Percentiles rank a stretch among this genome's conserved stretches.
Evolutionary conservation across 805 yeast genomes (phyloP).

Genomic region (Kazachstania africana): DNA sequence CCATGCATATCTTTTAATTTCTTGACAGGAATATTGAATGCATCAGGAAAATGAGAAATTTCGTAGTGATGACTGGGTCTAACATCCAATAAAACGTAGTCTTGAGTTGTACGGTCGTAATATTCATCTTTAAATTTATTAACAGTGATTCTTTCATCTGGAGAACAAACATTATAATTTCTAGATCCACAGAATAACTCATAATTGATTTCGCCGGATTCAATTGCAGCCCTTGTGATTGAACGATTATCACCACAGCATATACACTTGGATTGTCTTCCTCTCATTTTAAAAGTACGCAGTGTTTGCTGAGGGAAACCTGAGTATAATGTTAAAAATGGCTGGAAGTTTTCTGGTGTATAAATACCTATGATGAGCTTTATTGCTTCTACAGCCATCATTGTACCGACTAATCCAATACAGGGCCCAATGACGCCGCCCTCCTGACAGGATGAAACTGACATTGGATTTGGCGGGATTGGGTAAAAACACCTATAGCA

Average conservation of each 20-base stretch:
- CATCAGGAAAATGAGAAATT: conserved; percentile 47
- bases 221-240: conserved; percentile 38
- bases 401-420: conserved; percentile 81
- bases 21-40: conserved; percentile 55
- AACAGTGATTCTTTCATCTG: conserved; percentile 37
- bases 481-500: conserved; percentile 94
- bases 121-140: conserved; percentile 25
- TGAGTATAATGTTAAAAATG: conserved; percentile 56
- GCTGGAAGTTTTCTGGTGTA: conserved; percentile 40
- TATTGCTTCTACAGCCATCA: conserved; percentile 82
- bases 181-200: conserved; percentile 62
- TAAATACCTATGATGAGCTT: conserved; percentile 57
- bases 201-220: conserved; percentile 44
- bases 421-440: conserved; percentile 94
- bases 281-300: conserved; percentile 71
- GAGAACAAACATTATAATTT: conserved; percentile 33
- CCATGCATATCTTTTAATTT: conserved; percentile 27
- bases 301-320: conserved; percentile 58
- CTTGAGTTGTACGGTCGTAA: conserved; percentile 7
- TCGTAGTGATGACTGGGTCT: conserved; percentile 68
- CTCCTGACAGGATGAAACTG: conserved; percentile 78
- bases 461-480: conserved; percentile 72
- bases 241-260: conserved; percentile 49
- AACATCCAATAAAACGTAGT: conserved; percentile 50
- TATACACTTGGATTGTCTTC: conserved; percentile 44